These are phyloP conservation scores for Kuraishia borneana DNA, from an alignment of 805 yeast genomes.

Conservation along the genomic window DNA sequence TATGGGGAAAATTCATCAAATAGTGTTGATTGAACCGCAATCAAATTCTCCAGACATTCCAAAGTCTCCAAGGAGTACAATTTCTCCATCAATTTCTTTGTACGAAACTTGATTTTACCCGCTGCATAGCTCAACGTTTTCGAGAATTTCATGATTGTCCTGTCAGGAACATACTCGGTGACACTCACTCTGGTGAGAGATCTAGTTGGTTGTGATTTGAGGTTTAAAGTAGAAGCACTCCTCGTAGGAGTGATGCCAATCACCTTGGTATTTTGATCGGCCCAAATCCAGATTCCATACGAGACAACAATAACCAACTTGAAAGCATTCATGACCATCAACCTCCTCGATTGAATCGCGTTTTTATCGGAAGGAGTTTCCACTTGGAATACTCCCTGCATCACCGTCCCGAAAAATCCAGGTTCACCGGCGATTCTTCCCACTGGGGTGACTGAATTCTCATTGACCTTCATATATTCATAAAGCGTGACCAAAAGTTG, in stretches of 20 bases:
- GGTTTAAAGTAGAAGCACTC: not conserved
- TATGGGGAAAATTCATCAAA: constrained; percentile 9
- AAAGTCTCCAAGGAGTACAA: constrained; percentile 57
- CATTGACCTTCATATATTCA: constrained; percentile 32
- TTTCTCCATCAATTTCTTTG: constrained; percentile 54
- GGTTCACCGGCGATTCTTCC: constrained; percentile 19
- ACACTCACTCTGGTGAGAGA: no score
- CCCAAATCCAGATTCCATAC: constrained; percentile 61
- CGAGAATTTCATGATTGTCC: constrained; percentile 8
- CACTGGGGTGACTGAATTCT: constrained; percentile 12
- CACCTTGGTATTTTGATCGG: constrained; percentile 30
- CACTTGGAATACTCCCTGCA: constrained; percentile 69
- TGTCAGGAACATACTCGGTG: no score
- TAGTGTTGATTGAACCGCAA: constrained; percentile 21
- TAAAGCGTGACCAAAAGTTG: constrained; percentile 52
- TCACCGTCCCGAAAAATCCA: constrained; percentile 55
- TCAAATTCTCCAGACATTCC: constrained; percentile 60
- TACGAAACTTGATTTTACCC: constrained; percentile 53
- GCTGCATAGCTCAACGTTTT: constrained; percentile 35
- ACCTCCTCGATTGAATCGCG: constrained; percentile 40
- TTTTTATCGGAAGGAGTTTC: constrained; percentile 48
- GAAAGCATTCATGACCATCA: constrained; percentile 50
- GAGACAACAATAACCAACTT: constrained; percentile 45
- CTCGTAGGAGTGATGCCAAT: constrained; percentile 2
- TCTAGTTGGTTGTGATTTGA: not conserved